A percentile compares a stretch with the other conserved stretches of the same genome.
phyloP scores from a whole-genome alignment of 257 asterid genomes.

The Nicotiana sylvestris region DNA sequence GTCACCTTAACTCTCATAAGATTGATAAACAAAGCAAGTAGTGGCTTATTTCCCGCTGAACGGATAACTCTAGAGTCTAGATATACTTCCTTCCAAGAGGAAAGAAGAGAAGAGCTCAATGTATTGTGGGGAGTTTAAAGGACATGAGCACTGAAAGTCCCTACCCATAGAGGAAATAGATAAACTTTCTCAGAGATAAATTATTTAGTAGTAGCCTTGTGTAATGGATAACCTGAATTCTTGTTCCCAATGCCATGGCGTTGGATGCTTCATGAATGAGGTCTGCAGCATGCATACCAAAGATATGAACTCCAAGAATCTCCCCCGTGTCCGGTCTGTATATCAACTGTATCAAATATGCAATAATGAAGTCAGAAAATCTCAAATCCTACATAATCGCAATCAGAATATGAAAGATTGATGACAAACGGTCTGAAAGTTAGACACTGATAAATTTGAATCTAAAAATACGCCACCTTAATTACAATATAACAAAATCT shows the following conservation, averaged over 20 bases:
- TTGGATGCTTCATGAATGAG: constrained; percentile 92
- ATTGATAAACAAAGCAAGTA: neutral
- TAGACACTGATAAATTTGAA: too few species aligned
- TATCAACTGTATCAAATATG: constrained; percentile 50
- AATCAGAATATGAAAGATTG: neutral
- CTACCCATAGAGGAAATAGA: neutral
- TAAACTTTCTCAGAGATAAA: constrained; percentile 1
- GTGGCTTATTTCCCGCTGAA: neutral
- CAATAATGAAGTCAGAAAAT: neutral
- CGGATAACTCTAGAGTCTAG: neutral
- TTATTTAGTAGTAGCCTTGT: neutral
- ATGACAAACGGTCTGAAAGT: neutral
- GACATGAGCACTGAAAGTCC: neutral
- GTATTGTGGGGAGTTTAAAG: neutral
- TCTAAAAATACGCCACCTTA: neutral
- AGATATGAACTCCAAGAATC: constrained; percentile 90
- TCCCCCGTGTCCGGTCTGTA: constrained; percentile 89
- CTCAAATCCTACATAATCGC: neutral
- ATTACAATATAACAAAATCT: neutral
- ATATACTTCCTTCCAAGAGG: neutral
- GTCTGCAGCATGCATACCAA: constrained; percentile 94
- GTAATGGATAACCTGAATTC: constrained; percentile 49
- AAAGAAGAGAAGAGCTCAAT: neutral
- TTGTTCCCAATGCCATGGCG: constrained; percentile 83
- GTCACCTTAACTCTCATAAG: neutral